Percentiles rank a stretch among this genome's conserved stretches.
These are phyloP conservation scores for Lasiodiplodia citricola DNA, from an alignment of 2,329 filamentous ascomycete species.

Conservation along the genomic window DNA sequence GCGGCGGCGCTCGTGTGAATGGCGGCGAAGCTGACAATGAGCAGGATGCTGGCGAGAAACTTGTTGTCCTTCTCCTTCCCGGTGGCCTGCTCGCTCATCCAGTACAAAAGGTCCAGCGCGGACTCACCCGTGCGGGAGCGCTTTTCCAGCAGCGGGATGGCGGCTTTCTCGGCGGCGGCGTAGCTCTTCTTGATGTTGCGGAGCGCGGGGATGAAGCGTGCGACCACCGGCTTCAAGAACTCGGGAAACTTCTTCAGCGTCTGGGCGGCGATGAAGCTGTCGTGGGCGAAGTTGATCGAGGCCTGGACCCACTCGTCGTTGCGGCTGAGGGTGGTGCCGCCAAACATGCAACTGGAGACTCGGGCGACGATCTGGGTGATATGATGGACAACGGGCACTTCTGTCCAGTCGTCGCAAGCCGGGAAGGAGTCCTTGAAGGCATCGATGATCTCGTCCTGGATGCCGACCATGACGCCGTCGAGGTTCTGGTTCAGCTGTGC, in stretches of 20 bases:
- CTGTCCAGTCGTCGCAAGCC: constrained; percentile 47
- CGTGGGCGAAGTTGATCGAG: constrained; percentile 53
- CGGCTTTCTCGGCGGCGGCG: constrained; percentile 29
- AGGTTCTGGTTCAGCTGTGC: constrained; percentile 42
- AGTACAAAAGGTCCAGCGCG: constrained; percentile 19
- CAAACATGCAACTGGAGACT: constrained; percentile 54
- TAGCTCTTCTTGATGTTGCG: constrained; percentile 20
- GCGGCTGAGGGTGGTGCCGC: constrained; percentile 54
- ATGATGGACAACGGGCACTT: constrained; percentile 41
- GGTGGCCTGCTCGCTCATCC: constrained; percentile 14
- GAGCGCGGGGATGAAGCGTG: constrained; percentile 5
- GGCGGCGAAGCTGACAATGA: constrained; percentile 29
- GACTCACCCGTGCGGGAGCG: constrained; percentile 5
- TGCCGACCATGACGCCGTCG: constrained; percentile 37
- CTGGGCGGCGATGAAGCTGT: constrained; percentile 22
- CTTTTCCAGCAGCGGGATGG: constrained; percentile 26
- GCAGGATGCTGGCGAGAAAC: constrained; percentile 10
- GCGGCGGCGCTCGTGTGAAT: constrained; percentile 33
- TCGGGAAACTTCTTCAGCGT: constrained; percentile 9
- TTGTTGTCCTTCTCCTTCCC: constrained; percentile 25
- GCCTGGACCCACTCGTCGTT: constrained; percentile 53
- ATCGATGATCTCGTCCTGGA: constrained; percentile 38
- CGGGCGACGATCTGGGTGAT: constrained; percentile 55
- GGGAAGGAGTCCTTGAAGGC: constrained; percentile 37
- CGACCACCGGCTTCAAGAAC: constrained; percentile 9